Evolutionary conservation across 2,329 filamentous ascomycete genomes (phyloP).

Genomic region (Aspergillus texensis): DNA sequence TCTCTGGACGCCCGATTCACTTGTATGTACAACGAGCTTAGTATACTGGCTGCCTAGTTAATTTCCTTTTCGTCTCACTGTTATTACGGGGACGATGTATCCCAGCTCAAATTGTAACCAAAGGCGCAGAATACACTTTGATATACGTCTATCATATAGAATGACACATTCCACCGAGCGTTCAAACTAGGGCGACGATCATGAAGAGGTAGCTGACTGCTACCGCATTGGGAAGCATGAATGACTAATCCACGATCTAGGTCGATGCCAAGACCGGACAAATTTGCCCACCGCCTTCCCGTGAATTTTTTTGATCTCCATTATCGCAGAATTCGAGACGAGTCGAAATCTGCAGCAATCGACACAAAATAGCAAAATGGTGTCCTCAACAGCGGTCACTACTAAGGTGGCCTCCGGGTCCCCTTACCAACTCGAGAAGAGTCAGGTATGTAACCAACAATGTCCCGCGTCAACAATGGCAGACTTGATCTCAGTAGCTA

Average conservation of each 20-base stretch:
- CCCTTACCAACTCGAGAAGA: constrained; percentile 52
- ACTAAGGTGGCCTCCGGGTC: constrained; percentile 45
- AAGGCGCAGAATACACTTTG: background rate
- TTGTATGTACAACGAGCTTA: background rate
- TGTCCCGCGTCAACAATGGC: background rate
- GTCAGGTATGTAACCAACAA: constrained; percentile 41
- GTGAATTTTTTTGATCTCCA: constrained; percentile 37
- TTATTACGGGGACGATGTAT: background rate
- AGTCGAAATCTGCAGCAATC: constrained; percentile 24
- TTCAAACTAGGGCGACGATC: background rate
- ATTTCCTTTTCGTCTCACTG: background rate
- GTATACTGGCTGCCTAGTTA: background rate
- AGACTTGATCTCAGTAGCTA: constrained; percentile 8
- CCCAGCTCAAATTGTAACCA: background rate
- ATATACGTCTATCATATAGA: background rate
- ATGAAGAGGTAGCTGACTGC: background rate
- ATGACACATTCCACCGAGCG: background rate
- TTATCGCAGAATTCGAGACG: constrained; percentile 32
- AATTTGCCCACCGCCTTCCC: constrained; percentile 41
- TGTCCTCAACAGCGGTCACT: constrained; percentile 44
- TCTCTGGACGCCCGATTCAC: background rate
- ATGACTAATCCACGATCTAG: constrained; percentile 1
- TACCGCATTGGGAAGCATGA: background rate
- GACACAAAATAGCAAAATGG: constrained; percentile 35
- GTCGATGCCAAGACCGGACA: constrained; percentile 31